Evolutionary conservation across 371 early-diverging fungal genomes (phyloP).

Genomic region (Syncephalastrum monosporum): DNA sequence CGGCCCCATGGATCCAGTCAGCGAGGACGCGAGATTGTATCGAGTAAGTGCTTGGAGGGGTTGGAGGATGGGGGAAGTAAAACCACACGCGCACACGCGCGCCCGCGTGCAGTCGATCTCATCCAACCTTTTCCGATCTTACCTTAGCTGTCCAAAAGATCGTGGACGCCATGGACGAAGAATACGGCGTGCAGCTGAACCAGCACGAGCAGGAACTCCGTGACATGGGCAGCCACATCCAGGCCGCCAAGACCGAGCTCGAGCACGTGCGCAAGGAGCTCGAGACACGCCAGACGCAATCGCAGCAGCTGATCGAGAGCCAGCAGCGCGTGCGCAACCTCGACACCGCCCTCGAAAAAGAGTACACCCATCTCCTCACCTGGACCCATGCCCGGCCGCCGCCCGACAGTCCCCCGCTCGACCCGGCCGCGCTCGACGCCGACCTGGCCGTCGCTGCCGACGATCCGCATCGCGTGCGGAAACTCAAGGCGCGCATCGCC

Average conservation of each 20-base stretch:
- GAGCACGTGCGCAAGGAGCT: constrained; percentile 46
- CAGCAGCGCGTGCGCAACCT: constrained; percentile 49
- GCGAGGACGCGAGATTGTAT: constrained; percentile 54
- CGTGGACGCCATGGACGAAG: constrained; percentile 67
- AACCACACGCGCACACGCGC: too few relatives aligned
- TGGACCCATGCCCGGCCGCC: not conserved
- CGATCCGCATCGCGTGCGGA: constrained; percentile 24
- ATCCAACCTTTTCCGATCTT: too few relatives aligned
- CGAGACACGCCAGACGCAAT: constrained; percentile 21
- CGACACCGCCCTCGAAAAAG: constrained; percentile 41
- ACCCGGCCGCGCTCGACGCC: constrained; percentile 16
- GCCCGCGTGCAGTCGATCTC: too few relatives aligned
- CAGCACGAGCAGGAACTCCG: constrained; percentile 37
- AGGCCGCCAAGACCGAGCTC: constrained; percentile 33
- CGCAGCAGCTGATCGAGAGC: constrained; percentile 55
- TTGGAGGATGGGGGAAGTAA: not conserved
- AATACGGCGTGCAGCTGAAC: constrained; percentile 64
- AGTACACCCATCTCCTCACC: constrained; percentile 10
- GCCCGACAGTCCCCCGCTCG: not conserved
- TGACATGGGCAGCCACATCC: too few relatives aligned
- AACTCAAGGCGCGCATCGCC: constrained; percentile 40
- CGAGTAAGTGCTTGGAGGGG: constrained; percentile 44
- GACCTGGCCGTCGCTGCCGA: constrained; percentile 4
- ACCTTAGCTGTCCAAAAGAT: constrained; percentile 65
- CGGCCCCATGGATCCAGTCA: constrained; percentile 27